Evolutionary conservation across 441 rosid species (phyloP).

Genomic region (Kokia cookei): DNA sequence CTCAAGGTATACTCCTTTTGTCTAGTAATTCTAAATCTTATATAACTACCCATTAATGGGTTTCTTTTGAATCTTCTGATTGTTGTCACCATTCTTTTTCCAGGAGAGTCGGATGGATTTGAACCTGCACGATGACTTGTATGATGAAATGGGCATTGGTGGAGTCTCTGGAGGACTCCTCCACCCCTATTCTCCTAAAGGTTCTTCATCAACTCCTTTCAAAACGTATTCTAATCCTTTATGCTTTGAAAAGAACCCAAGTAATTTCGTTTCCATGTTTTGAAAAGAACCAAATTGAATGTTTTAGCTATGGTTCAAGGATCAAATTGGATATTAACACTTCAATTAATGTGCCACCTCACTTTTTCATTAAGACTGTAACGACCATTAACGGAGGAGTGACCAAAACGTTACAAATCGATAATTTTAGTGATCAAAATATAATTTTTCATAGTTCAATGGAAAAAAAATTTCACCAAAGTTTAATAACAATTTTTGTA

Average conservation of each 20-base stretch:
- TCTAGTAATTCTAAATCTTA: neutral
- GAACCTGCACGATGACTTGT: conserved; percentile 53
- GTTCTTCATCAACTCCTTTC: conserved; percentile 15
- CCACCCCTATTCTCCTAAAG: conserved; percentile 94
- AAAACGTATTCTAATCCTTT: neutral
- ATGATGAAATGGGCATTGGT: conserved; percentile 83
- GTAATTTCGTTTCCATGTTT: neutral
- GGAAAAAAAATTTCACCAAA: too few relatives aligned
- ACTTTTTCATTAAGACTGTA: too few relatives aligned
- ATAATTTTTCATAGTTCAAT: too few relatives aligned
- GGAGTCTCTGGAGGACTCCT: conserved; percentile 94
- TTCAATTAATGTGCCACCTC: too few relatives aligned
- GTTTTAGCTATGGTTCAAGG: too few relatives aligned
- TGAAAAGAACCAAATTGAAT: too few relatives aligned
- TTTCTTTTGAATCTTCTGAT: neutral
- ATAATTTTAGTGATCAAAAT: too few relatives aligned
- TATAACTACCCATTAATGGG: neutral
- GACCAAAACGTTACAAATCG: too few relatives aligned
- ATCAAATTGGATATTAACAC: too few relatives aligned
- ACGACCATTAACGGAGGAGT: too few relatives aligned
- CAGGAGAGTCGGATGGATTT: conserved; percentile 57
- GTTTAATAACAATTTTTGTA: too few relatives aligned
- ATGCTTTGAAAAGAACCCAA: neutral
- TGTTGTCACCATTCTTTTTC: conserved; percentile 1
- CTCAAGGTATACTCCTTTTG: conserved; percentile 38